These are phyloP conservation scores for Chaetomium sp. DNA, from an alignment of 2,329 filamentous ascomycete species.

Conservation along the genomic window DNA sequence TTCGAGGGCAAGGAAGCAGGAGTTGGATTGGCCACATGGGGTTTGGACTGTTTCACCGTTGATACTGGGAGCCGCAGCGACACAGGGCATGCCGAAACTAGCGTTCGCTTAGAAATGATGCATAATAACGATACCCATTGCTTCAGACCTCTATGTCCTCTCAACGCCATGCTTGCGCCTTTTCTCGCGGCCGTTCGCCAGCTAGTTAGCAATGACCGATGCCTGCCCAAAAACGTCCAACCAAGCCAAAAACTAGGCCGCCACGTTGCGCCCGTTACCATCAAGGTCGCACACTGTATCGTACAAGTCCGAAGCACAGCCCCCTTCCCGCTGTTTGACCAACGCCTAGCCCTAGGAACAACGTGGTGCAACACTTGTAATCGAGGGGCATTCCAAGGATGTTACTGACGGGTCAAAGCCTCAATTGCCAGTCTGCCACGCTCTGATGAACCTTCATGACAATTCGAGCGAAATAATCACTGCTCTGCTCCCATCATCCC, in stretches of 20 bases:
- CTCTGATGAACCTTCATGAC: background rate
- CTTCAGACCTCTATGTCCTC: slow-evolving; percentile 24
- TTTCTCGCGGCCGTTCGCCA: slow-evolving; percentile 3
- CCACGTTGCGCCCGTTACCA: slow-evolving; percentile 12
- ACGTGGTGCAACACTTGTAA: background rate
- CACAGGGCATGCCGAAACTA: background rate
- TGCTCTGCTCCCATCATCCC: background rate
- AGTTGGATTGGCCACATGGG: background rate
- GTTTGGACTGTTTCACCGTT: background rate
- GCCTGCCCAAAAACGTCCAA: slow-evolving; percentile 15
- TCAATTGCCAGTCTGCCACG: background rate
- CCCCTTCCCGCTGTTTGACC: background rate
- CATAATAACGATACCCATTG: slow-evolving; percentile 22
- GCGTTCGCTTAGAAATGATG: background rate
- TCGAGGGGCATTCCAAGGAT: background rate
- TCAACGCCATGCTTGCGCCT: slow-evolving; percentile 29
- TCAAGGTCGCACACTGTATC: slow-evolving; percentile 23
- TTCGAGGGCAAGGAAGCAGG: background rate
- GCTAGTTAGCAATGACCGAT: slow-evolving; percentile 17
- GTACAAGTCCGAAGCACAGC: slow-evolving; percentile 22
- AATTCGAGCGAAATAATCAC: background rate
- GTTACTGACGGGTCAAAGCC: background rate
- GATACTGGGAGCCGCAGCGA: background rate
- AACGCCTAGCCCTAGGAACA: background rate
- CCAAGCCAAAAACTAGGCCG: slow-evolving; percentile 19